phyloP scores from a whole-genome alignment of 495 filamentous ascomycete genomes.

The Jackrogersella minutella region DNA sequence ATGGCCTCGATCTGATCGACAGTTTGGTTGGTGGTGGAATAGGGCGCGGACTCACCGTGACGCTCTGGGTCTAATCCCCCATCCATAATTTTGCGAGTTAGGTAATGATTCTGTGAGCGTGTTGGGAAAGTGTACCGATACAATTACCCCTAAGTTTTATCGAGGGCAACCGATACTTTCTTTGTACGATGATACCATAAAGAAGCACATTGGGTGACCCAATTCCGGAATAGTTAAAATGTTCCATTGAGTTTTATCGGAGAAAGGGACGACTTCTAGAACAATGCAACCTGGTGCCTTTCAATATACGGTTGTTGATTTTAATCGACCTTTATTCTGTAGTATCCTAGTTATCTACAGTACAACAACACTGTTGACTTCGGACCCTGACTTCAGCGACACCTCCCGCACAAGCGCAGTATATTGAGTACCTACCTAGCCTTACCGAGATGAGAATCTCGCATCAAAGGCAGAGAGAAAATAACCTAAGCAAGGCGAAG shows the following conservation, averaged over 20 bases:
- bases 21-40: constrained; percentile 1
- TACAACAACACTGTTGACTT: too few relatives aligned
- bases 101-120: not conserved
- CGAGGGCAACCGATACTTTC: not conserved
- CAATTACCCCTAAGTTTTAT: not conserved
- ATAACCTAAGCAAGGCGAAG: too few relatives aligned
- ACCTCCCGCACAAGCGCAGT: too few relatives aligned
- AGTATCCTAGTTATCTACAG: too few relatives aligned
- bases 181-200: not conserved
- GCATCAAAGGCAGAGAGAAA: too few relatives aligned
- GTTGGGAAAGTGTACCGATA: not conserved
- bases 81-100: not conserved
- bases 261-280: not conserved
- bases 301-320: too few relatives aligned
- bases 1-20: not conserved
- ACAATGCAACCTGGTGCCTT: not conserved
- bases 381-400: too few relatives aligned
- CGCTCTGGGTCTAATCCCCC: not conserved
- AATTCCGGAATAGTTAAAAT: constrained; percentile 5
- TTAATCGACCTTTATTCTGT: too few relatives aligned
- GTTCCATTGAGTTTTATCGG: not conserved
- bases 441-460: too few relatives aligned
- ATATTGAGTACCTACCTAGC: too few relatives aligned
- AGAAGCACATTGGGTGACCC: not conserved
- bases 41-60: not conserved